Evolutionary conservation across 202 grass and related monocot genomes (phyloP).

Genomic region (Eragrostis tef): DNA sequence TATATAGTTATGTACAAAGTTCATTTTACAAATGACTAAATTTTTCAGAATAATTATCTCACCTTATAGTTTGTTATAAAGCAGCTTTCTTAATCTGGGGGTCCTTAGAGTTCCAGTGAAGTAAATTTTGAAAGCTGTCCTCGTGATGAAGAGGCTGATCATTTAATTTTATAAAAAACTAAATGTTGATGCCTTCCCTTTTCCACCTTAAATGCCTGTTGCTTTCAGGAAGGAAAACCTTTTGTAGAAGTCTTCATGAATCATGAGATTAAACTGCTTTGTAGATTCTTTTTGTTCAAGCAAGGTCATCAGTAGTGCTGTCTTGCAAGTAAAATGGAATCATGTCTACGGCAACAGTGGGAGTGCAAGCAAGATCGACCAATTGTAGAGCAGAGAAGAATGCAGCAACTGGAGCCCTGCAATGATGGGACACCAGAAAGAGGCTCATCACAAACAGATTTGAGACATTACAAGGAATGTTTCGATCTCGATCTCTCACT

Average conservation of each 20-base stretch:
- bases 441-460: conserved; percentile 8
- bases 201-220: not conserved
- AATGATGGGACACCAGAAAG: conserved; percentile 48
- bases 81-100: no score
- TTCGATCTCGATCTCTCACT: conserved; percentile 10
- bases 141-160: no score
- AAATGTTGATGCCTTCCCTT: no score
- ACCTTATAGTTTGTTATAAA: no score
- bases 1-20: no score
- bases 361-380: not conserved
- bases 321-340: not conserved
- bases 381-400: conserved; percentile 9
- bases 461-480: conserved; percentile 14
- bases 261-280: not conserved
- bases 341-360: no score
- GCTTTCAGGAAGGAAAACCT: not conserved
- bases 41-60: no score
- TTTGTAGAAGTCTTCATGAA: not conserved
- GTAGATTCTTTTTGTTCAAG: not conserved
- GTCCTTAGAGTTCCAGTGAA: no score
- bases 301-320: not conserved
- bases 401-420: conserved; percentile 3
- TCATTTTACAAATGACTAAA: no score
- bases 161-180: no score
- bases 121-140: no score